A percentile compares a stretch with the other conserved stretches of the same genome.
Evolutionary conservation across 2,329 filamentous ascomycete genomes (phyloP).

Genomic region (Magnaporthales sp.): DNA sequence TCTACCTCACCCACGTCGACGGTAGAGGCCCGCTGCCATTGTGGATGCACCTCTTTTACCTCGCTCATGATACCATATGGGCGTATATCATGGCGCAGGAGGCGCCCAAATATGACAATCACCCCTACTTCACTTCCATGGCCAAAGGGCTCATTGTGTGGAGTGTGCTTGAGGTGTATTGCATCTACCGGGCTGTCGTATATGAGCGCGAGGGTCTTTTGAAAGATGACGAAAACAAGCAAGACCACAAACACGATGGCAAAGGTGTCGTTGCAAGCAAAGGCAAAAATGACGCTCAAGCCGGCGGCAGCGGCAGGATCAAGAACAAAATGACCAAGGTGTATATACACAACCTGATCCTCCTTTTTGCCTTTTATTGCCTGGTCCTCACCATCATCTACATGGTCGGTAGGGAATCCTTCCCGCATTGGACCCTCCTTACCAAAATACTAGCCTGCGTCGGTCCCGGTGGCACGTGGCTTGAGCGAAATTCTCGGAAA

Average conservation of each 20-base stretch:
- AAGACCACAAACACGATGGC: too few relatives aligned
- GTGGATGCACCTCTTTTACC: constrained; percentile 12
- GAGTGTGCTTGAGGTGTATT: constrained; percentile 9
- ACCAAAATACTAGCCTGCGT: constrained; percentile 10
- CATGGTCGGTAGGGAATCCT: constrained; percentile 1
- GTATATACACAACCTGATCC: not conserved
- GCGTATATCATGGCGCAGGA: constrained; percentile 8
- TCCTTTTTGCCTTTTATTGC: constrained; percentile 3
- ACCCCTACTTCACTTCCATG: constrained; percentile 3
- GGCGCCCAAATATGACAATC: not conserved
- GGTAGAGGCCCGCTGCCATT: constrained; percentile 10
- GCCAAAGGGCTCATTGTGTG: constrained; percentile 4
- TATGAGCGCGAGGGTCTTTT: constrained; percentile 1
- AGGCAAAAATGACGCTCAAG: too few relatives aligned
- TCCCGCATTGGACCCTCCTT: constrained; percentile 8
- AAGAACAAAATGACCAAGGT: not conserved
- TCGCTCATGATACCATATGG: constrained; percentile 11
- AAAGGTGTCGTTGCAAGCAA: too few relatives aligned
- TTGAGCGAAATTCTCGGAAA: constrained; percentile 6
- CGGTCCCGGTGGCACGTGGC: constrained; percentile 8
- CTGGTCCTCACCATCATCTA: constrained; percentile 3
- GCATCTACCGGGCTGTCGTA: constrained; percentile 6
- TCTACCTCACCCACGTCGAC: constrained; percentile 8
- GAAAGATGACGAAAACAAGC: not conserved
- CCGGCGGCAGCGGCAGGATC: not conserved